A percentile compares a stretch with the other conserved stretches of the same genome.
phyloP scores from a whole-genome alignment of 495 filamentous ascomycete genomes.

The Aspergillus sclerotiicarbonarius region DNA sequence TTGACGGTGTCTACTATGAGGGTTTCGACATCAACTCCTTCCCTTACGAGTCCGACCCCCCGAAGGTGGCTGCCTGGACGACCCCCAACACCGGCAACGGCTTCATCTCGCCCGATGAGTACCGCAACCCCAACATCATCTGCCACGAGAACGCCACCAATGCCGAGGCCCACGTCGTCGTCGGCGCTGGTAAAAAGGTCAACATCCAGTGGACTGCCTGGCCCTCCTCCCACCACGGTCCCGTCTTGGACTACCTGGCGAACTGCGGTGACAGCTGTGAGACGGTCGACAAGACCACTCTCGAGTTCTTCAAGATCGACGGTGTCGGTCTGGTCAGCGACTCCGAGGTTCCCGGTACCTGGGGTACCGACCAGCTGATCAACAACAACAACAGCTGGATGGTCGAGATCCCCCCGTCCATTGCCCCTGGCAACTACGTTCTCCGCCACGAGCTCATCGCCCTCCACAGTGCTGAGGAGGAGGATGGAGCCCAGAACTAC shows the following conservation, averaged over 20 bases:
- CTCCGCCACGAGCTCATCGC: conserved; percentile 73
- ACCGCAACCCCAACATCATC: conserved; percentile 53
- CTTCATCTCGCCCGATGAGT: conserved; percentile 45
- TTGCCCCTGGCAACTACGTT: conserved; percentile 65
- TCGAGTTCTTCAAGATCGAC: conserved; percentile 70
- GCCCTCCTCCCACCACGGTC: conserved; percentile 61
- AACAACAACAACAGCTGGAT: conserved; percentile 61
- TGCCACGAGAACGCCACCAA: conserved; percentile 57
- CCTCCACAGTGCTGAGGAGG: conserved; percentile 53
- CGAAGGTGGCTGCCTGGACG: conserved; percentile 48
- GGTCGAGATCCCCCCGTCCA: conserved; percentile 58
- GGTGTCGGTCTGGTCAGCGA: conserved; percentile 53
- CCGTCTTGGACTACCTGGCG: conserved; percentile 67
- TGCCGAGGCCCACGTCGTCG: conserved; percentile 43
- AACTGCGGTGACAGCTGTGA: conserved; percentile 59
- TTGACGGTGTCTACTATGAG: conserved; percentile 45
- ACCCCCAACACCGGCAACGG: conserved; percentile 50
- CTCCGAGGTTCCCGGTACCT: conserved; percentile 45
- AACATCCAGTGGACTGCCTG: conserved; percentile 58
- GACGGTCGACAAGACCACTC: conserved; percentile 51
- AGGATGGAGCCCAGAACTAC: conserved; percentile 65
- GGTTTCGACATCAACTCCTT: conserved; percentile 27
- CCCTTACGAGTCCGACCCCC: conserved; percentile 27
- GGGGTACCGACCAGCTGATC: conserved; percentile 60
- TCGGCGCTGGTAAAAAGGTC: conserved; percentile 49